Evolutionary conservation across 441 rosid species (phyloP).

Genomic region (Euphorbia celastroides): DNA sequence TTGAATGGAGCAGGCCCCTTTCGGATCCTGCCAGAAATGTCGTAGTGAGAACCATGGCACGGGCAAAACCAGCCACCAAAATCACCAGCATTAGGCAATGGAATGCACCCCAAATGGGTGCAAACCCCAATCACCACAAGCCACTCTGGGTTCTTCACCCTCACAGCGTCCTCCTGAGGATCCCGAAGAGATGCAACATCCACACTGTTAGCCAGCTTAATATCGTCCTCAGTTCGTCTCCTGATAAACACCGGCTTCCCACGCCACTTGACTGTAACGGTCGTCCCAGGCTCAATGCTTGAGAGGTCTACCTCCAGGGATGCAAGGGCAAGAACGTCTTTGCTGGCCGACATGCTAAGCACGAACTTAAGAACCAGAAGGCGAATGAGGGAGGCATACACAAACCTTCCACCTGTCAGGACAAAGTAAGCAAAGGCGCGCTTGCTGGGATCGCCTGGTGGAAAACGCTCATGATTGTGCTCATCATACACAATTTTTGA

Average conservation of each 20-base stretch:
- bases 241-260: conserved; percentile 96
- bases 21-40: conserved; percentile 90
- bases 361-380: conserved; percentile 81
- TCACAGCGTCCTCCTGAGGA: conserved; percentile 70
- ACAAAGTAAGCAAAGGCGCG: conserved; percentile 96
- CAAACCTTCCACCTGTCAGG: conserved; percentile 86
- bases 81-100: conserved; percentile 96
- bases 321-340: conserved; percentile 92
- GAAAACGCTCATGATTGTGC: conserved; percentile 78
- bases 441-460: conserved; percentile 97
- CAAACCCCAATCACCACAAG: conserved; percentile 88
- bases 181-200: conserved; percentile 79
- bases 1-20: conserved; percentile 97
- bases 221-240: conserved; percentile 83
- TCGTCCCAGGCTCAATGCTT: conserved; percentile 82
- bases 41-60: conserved; percentile 96
- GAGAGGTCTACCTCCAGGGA: conserved; percentile 95
- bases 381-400: conserved; percentile 81
- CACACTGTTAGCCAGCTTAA: conserved; percentile 75
- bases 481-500: conserved; percentile 78
- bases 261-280: conserved; percentile 95
- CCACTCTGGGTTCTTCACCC: conserved; percentile 98
- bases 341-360: conserved; percentile 96
- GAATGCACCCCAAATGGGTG: conserved; percentile 94
- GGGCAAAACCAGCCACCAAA: conserved; percentile 99